Evolutionary conservation across 176 grass and related monocot species (phyloP), one percentile per base, ranked within the genome.

Genomic region (Paspalum notatum): DNA sequence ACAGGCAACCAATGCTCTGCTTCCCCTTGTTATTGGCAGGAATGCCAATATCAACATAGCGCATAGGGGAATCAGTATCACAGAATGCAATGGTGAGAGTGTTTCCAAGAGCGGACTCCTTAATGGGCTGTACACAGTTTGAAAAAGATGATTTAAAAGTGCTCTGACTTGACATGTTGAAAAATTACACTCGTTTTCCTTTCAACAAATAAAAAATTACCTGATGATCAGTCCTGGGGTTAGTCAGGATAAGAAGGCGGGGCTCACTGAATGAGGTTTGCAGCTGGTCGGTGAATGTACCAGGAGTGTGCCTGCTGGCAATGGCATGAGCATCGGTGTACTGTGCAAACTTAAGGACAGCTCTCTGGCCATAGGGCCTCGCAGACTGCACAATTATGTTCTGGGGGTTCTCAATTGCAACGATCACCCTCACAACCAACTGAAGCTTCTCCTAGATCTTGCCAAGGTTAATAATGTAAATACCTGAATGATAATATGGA

Each of bases 11-110:
- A 46, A 97, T 97, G 75, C 91, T 94, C 76, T 91, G 82, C 50
- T 94, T 97, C 65, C 94, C 94, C 89, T 97, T 97, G 89, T 97
- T 97, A 63, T 97, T 97, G 13, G 94, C 87, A 12, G 94, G 94
- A 81, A 97, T 97, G 24, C 94, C 91, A 18, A 97, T 94, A 78
- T 97, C 94, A 3, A 97, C 94, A 15, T 97, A 97, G 8, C 91
- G 89, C 94, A 97, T 97, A 6, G 94, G 94, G 20, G 94, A 97
- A 51, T 97, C 94, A 6, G 94, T 97, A 60, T 97, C 94, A 0
- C 94, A 97, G 75, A 97, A 97, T 37, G 94, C 94, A 61, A 97
- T 94, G 75, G 85, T 90, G 12, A 91, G 94, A 66, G 94, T 97
- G 62, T 97, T 97, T 81, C 94, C 94, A 73, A 97, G 80, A 20